Conservation (phyloP, 2,329 filamentous ascomycete species). For the Coniella vitis region DNA sequence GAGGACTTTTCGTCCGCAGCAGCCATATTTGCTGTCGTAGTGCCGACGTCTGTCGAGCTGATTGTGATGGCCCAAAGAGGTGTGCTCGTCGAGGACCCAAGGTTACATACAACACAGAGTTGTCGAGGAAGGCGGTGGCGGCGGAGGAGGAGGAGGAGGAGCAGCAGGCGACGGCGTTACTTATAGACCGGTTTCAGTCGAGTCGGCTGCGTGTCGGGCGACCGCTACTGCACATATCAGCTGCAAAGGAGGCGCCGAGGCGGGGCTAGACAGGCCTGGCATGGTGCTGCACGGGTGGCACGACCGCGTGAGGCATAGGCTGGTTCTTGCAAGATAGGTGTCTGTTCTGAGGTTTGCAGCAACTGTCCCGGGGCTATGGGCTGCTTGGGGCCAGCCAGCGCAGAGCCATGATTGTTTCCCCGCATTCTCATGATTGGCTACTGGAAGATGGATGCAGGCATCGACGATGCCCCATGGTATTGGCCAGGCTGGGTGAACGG, state of each 20-base stretch:
- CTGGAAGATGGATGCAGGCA: background rate
- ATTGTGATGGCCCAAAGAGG: background rate
- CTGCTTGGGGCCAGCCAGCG: background rate
- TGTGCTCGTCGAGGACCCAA: background rate
- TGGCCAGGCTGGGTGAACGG: background rate
- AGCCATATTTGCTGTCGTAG: constrained; percentile 19
- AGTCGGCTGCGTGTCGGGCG: too few species aligned
- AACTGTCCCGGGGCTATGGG: background rate
- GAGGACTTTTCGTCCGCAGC: constrained; percentile 19
- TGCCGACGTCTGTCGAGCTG: background rate
- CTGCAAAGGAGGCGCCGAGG: background rate
- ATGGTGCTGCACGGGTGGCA: background rate
- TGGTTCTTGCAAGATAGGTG: too few species aligned
- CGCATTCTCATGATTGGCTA: background rate
- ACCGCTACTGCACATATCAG: background rate
- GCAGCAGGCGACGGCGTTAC: background rate
- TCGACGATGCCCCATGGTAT: background rate
- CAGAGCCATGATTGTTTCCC: background rate
- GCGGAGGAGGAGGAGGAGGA: too few species aligned
- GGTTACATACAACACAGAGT: too few species aligned
- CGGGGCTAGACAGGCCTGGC: constrained; percentile 1
- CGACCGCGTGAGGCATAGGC: too few species aligned
- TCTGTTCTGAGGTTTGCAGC: too few species aligned
- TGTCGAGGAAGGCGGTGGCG: too few species aligned
- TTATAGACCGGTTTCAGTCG: background rate